Evolutionary conservation across 225 moss, liverwort and hornwort species (phyloP).

Genomic region (Climacium dendroides): DNA sequence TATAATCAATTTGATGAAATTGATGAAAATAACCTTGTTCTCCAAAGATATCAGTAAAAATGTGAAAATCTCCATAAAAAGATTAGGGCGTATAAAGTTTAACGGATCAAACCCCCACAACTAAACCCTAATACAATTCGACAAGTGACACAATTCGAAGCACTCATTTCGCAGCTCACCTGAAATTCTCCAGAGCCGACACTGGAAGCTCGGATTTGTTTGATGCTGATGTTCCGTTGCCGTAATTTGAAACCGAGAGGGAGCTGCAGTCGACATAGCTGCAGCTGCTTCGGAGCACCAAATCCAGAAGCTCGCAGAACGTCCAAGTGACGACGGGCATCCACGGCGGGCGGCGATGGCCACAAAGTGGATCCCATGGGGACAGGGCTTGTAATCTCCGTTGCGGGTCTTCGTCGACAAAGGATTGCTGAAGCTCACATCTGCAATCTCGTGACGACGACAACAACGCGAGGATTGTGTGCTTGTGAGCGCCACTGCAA

Average conservation of each 20-base stretch:
- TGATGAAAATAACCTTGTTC: background rate
- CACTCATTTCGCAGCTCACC: background rate
- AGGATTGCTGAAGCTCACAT: background rate
- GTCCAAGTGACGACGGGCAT: background rate
- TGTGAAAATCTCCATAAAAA: background rate
- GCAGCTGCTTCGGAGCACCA: background rate
- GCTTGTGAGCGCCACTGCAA: too few relatives aligned
- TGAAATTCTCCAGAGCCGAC: slow-evolving; percentile 25
- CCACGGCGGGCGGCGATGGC: background rate
- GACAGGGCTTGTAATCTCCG: background rate
- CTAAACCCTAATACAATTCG: background rate
- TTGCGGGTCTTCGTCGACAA: background rate
- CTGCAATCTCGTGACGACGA: background rate
- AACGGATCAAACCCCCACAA: background rate
- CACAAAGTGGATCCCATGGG: background rate
- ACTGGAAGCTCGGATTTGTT: background rate
- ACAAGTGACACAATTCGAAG: background rate
- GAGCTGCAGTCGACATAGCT: background rate
- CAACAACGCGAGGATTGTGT: background rate
- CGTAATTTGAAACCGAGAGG: background rate
- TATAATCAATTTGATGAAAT: background rate
- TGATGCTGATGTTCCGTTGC: background rate
- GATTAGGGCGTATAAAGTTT: background rate
- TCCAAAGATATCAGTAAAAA: background rate
- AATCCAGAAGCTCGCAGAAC: background rate